Percentiles rank a stretch among this genome's conserved stretches.
These are phyloP conservation scores for Metarhizium humberi DNA, from an alignment of 2,329 filamentous ascomycete genomes.

Conservation along the genomic window DNA sequence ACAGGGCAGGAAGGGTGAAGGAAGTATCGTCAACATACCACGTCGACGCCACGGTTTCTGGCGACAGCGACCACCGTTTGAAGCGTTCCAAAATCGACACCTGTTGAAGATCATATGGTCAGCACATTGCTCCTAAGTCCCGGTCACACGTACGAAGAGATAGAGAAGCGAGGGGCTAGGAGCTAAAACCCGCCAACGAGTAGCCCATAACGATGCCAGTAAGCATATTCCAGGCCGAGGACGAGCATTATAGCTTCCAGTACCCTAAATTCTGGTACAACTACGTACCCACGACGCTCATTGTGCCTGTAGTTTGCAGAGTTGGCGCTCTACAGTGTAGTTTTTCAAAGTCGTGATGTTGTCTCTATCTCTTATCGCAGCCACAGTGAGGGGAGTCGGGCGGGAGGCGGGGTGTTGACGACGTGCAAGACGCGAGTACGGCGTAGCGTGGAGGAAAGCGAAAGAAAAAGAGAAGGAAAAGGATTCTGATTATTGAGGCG, in stretches of 20 bases:
- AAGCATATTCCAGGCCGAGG: neutral
- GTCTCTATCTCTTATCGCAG: constrained; percentile 5
- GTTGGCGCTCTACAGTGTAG: constrained; percentile 9
- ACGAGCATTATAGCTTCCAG: neutral
- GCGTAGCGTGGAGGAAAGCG: neutral
- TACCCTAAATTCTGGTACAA: neutral
- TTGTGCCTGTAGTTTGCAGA: constrained; percentile 27
- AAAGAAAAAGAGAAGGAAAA: neutral
- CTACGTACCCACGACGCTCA: constrained; percentile 46
- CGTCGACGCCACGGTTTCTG: constrained; percentile 96
- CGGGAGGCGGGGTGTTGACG: constrained; percentile 1
- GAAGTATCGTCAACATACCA: constrained; percentile 55
- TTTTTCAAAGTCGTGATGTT: neutral
- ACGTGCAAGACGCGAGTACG: neutral
- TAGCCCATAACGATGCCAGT: constrained; percentile 4
- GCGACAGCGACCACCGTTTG: constrained; percentile 97
- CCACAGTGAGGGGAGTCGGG: neutral
- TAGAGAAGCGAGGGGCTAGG: neutral
- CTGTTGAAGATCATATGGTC: constrained; percentile 26
- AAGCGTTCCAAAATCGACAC: constrained; percentile 90
- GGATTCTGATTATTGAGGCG: neutral
- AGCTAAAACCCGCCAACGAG: constrained; percentile 6
- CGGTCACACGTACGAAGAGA: neutral
- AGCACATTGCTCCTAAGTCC: neutral
- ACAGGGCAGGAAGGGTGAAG: neutral